phyloP scores from a whole-genome alignment of 495 filamentous ascomycete species.

The Trypethelium eluteriae region DNA sequence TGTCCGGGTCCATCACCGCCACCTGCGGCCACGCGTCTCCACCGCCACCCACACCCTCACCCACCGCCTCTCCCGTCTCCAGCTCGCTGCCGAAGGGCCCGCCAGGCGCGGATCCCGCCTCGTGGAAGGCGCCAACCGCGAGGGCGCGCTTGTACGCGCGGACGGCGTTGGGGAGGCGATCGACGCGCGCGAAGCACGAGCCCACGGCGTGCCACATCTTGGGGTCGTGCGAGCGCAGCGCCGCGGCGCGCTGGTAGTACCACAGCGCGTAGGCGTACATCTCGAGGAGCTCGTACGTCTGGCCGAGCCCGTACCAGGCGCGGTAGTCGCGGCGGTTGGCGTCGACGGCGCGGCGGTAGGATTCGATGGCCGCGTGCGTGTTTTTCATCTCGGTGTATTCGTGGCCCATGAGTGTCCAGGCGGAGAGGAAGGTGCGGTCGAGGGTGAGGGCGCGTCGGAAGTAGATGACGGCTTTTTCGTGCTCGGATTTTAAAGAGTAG shows the following conservation, averaged over 20 bases:
- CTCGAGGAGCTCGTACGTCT: constrained; percentile 95
- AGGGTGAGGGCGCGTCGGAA: constrained; percentile 94
- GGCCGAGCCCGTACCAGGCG: constrained; percentile 95
- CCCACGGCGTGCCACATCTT: constrained; percentile 99
- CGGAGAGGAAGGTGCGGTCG: constrained; percentile 82
- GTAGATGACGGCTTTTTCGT: constrained; percentile 97
- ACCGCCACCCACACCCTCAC: constrained; percentile 32
- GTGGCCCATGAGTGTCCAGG: constrained; percentile 99
- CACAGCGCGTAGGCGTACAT: constrained; percentile 95
- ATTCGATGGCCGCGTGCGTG: constrained; percentile 96
- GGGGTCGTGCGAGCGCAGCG: constrained; percentile 80
- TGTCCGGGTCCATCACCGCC: constrained; percentile 77
- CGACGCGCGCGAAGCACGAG: constrained; percentile 81
- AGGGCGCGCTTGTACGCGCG: constrained; percentile 90
- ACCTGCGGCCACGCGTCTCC: constrained; percentile 17
- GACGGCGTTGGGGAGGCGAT: constrained; percentile 73
- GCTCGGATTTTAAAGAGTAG: constrained; percentile 83
- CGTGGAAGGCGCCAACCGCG: constrained; percentile 72
- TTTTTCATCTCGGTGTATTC: constrained; percentile 99
- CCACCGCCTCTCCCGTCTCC: constrained; percentile 41
- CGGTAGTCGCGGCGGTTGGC: constrained; percentile 95
- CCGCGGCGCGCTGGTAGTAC: constrained; percentile 95
- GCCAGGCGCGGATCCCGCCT: constrained; percentile 41
- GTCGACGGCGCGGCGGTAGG: constrained; percentile 91
- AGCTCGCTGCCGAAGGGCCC: constrained; percentile 32